phyloP scores from a whole-genome alignment of 164 flowering plant species.

The Kalanchoe fedtschenkoi region DNA sequence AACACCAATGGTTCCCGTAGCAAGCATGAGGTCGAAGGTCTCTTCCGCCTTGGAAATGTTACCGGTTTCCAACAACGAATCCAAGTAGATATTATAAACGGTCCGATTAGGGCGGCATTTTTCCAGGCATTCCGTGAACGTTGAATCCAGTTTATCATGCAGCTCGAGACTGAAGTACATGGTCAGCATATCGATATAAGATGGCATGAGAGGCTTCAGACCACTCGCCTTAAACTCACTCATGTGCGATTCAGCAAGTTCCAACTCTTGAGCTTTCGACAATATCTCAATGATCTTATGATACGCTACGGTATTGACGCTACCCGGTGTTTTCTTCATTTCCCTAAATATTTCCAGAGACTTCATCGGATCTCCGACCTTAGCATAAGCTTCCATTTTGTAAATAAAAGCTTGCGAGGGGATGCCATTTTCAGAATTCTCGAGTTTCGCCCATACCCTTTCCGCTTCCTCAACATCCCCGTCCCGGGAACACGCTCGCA shows the following conservation, averaged over 20 bases:
- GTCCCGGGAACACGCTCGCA: slow-evolving; percentile 70
- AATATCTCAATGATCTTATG: slow-evolving; percentile 77
- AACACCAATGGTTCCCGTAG: slow-evolving; percentile 46
- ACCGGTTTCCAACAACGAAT: slow-evolving; percentile 53
- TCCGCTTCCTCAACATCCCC: slow-evolving; percentile 78
- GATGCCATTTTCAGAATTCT: slow-evolving; percentile 20
- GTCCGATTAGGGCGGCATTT: slow-evolving; percentile 53
- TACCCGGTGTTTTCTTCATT: slow-evolving; percentile 37
- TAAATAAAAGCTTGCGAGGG: slow-evolving; percentile 69
- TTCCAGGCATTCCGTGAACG: slow-evolving; percentile 51
- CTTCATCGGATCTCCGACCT: slow-evolving; percentile 46
- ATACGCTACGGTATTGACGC: slow-evolving; percentile 46
- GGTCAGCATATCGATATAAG: slow-evolving; percentile 47
- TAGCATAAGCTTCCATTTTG: slow-evolving; percentile 71
- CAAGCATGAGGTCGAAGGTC: slow-evolving; percentile 52
- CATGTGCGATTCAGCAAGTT: slow-evolving; percentile 67
- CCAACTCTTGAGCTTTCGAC: slow-evolving; percentile 48
- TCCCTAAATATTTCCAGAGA: slow-evolving; percentile 57
- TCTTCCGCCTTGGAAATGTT: slow-evolving; percentile 61
- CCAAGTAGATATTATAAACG: slow-evolving; percentile 53
- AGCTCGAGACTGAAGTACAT: slow-evolving; percentile 49
- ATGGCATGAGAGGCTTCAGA: slow-evolving; percentile 57
- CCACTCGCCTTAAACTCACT: slow-evolving; percentile 55
- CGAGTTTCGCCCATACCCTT: slow-evolving; percentile 54
- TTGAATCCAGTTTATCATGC: slow-evolving; percentile 57